Evolutionary conservation across 768 basidiomycete genomes (phyloP), one percentile per base, ranked within the genome.

Genomic region (Pleurotus pulmonarius): DNA sequence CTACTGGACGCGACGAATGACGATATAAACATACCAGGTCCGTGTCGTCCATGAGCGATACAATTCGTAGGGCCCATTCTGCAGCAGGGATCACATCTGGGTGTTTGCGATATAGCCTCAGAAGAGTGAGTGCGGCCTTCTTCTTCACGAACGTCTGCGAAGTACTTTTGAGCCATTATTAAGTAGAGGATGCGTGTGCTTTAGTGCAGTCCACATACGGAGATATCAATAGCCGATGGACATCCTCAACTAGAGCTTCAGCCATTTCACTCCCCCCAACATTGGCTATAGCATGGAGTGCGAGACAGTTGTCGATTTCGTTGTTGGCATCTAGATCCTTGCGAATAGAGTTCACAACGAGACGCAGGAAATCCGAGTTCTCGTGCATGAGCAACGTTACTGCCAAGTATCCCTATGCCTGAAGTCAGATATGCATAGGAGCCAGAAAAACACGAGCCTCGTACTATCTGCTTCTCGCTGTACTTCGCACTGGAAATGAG

Each of bases 231-330:
- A 97, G 74, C 47, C 95, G 83, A 71, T 98, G 96, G 1, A 99
- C 97, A 64, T 96, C 94, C 64, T 92, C 92, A 8, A 83, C 86
- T 44, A 99, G 78, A 5, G 94, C 89, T 68, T 99, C 97, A 6
- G 97, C 96, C 94, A 99, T 99, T 71, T 98, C 97, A 64, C 89
- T 90, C 41, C 95, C 92, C 46, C 97, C 97, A 20, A 99, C 92
- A 63, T 98, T 99, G 8, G 97, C 97, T 62, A 99, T 98, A 13
- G 97, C 97, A 64, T 99, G 97, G 55, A 99, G 73, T 2, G 97
- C 97, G 56, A 99, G 80, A 65, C 97, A 98, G 65, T 98, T 98
- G 71, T 90, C 90, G 60, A 97, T 81, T 69, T 98, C 97, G 65
- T 90, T 91, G 64, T 91, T 92, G 60, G 92, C 90, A 60, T 98